Conservation (phyloP, 441 rosid genomes). For the Bruguiera hainesii region DNA sequence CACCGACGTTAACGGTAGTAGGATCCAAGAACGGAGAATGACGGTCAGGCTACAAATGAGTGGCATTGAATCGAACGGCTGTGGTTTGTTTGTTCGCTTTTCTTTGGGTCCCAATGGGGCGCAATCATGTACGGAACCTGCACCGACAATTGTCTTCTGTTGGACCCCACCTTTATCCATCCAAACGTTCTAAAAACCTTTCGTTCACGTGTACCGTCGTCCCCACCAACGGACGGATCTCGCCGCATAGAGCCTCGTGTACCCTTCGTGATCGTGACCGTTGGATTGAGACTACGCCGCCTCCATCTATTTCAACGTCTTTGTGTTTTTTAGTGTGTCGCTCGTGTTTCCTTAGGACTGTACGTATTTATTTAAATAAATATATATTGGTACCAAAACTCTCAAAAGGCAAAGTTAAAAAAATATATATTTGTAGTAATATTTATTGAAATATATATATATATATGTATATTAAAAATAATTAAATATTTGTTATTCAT, state of each 20-base stretch:
- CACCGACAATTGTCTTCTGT: conserved; percentile 17
- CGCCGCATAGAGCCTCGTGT: not conserved
- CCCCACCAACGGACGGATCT: conserved; percentile 1
- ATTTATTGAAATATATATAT: not conserved
- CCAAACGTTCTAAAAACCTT: not conserved
- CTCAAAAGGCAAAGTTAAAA: too few relatives aligned
- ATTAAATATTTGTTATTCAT: too few relatives aligned
- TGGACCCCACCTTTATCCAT: conserved; percentile 15
- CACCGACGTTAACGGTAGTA: conserved; percentile 42
- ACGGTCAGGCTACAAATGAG: too few relatives aligned
- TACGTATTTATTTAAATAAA: too few relatives aligned
- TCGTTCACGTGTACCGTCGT: conserved; percentile 16
- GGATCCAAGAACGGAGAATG: not conserved
- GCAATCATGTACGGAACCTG: conserved; percentile 30
- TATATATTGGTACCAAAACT: too few relatives aligned
- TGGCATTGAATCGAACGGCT: too few relatives aligned
- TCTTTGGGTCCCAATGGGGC: not conserved
- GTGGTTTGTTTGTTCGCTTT: too few relatives aligned
- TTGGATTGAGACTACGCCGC: not conserved
- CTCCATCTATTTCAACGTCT: not conserved
- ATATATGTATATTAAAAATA: too few relatives aligned
- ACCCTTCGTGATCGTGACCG: not conserved
- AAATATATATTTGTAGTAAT: not conserved
- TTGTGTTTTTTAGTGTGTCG: not conserved
- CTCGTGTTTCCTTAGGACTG: too few relatives aligned